Base-by-base conservation (phyloP, 345 rosid species). In the Carallia brachiata region DNA sequence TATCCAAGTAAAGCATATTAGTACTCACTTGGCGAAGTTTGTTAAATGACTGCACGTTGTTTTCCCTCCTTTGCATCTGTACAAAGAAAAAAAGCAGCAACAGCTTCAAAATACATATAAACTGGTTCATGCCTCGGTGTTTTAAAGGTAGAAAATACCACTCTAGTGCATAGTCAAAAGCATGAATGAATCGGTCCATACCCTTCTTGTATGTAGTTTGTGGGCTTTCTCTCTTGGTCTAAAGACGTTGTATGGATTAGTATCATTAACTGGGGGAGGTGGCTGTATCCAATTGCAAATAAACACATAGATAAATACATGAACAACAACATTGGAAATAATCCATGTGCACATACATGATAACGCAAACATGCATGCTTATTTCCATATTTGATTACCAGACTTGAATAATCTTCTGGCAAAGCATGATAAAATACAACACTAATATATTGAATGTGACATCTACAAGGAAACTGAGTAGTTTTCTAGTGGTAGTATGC, bases 51-150 rank as follows among this genome's bases (percentile, higher is more conserved):
- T 92, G 99, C 70, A 92, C 97, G 72, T 92, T 95, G 80, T 95
- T 95, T 85, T 95, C 99, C 82, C 99, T 95, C 82, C 99, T 85
- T 77, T 92, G 99, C 99, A 95, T 92, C 97, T 95, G 76, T 19
- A 66, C n/a, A 74, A 74, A 60, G 67, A 53, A 76, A 10, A 44
- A 44, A 13, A 12, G 50, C 16, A 44, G 50, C 17, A 12, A 3
- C 50, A 12, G 5, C 50, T 44, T 44, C 17, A 44, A 10, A 3
- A 15, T 44, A 44, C 50, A 44, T 13, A 44, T 44, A 44, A 44
- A 44, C 50, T 13, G 50, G 50, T 44, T 44, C 17, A 12, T 44
- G 50, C 50, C 13, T 12, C 3, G 3, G 50, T 13, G 16, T 44
- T 44, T 44, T 44, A 12, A 10, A 10, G 50, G 13, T 44, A 13